Evolutionary conservation across 1,139 yeast species (phyloP), one percentile per base, ranked within the genome.

Genomic region (Kurtzmaniella quercitrusa): DNA sequence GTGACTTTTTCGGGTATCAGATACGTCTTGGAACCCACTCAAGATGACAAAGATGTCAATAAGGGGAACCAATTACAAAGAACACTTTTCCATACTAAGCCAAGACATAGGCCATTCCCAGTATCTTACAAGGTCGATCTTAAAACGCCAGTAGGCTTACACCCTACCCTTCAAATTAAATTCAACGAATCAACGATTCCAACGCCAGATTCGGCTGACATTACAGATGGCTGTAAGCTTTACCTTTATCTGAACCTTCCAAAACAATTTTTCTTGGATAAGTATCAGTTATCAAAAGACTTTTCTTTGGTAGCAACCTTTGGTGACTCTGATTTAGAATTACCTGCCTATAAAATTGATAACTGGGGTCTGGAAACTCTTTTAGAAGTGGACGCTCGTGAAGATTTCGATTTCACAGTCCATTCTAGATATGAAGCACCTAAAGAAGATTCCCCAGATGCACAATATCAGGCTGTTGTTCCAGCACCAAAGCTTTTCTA

Each of bases 341-440:
- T 68, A n/a, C 78, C 78, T 0, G 74, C 58, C 35, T 72, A 72
- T 49, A 56, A 59, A 32, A 54, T 70, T 1, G 41, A 47, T 2
- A 61, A 61, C 45, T 72, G 78, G 78, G 78, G 78, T 0, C 64
- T 59, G 44, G 76, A 71, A 45, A 45, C 69, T 2, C 51, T 72
- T 35, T 49, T 65, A 11, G 52, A 51, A 12, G 41, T 45, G 8
- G 42, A 43, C 30, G 43, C 43, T 35, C 35, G 38, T 2, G n/a
- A 38, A 18, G 45, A 47, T 9, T 50, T 60, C 11, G 60, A 61
- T 22, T 50, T 69, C 9, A 63, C 63, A 8, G 47, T 69, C 15
- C 74, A 69, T 51, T 61, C 73, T n/a, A 49, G 75, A 40, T 69
- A 69, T 50, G 75, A 69, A 51, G 43, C 50, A 15, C 76, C 76